Conservation (phyloP, 2,329 filamentous ascomycete species). For the Claviceps quebecensis region DNA sequence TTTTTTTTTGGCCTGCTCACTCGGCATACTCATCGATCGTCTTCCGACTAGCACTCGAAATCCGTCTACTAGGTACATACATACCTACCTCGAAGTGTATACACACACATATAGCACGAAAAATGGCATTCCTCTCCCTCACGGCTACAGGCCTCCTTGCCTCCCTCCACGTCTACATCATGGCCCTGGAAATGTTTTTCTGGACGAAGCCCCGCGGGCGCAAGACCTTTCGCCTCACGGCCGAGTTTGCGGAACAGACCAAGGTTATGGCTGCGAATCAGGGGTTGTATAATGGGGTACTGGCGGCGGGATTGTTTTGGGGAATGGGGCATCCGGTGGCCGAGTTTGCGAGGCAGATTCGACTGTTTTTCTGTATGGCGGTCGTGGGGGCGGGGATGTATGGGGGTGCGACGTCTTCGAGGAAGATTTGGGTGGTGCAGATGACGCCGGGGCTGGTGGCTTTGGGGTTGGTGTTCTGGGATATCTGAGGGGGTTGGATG, state of each 20-base stretch:
- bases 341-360: constrained; percentile 28
- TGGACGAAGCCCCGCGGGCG: constrained; percentile 32
- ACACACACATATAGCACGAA: not conserved
- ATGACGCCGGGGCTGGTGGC: constrained; percentile 14
- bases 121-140: constrained; percentile 13
- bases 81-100: too few relatives aligned
- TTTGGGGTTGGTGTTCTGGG: constrained; percentile 10
- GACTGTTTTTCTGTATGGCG: constrained; percentile 33
- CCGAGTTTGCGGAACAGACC: constrained; percentile 32
- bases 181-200: constrained; percentile 34
- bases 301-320: constrained; percentile 35
- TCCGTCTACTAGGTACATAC: too few relatives aligned
- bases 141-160: constrained; percentile 25
- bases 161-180: constrained; percentile 32
- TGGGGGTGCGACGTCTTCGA: constrained; percentile 27
- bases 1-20: too few relatives aligned
- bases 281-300: constrained; percentile 38
- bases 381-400: constrained; percentile 30
- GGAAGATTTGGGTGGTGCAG: constrained; percentile 30
- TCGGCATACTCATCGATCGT: too few relatives aligned
- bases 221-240: constrained; percentile 28
- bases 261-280: constrained; percentile 34
- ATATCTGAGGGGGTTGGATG: not conserved
- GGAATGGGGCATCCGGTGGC: constrained; percentile 29
- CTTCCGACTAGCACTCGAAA: too few relatives aligned